These are phyloP conservation scores for Malus hybrid DNA, from an alignment of 331 rosid species.

Conservation along the genomic window DNA sequence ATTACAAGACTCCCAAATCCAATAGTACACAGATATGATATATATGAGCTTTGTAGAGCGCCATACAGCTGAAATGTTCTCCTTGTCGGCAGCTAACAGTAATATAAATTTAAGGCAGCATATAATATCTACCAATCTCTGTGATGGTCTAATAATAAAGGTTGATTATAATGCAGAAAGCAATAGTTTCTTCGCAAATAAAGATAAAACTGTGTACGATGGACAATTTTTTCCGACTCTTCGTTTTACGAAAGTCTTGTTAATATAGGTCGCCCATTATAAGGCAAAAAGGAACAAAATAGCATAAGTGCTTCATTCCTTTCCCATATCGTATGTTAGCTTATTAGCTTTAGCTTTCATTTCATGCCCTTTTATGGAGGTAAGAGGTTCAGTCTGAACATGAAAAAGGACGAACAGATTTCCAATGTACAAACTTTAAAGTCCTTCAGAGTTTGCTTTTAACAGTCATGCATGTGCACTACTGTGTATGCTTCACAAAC, in stretches of 20 bases:
- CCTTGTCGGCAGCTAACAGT: neutral
- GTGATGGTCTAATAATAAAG: neutral
- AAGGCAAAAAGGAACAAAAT: neutral
- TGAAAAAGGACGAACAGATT: neutral
- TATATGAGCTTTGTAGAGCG: neutral
- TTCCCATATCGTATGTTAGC: neutral
- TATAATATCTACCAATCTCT: neutral
- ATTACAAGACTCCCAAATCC: neutral
- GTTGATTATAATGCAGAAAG: no score
- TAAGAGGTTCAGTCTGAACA: conserved; percentile 6
- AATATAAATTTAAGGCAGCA: neutral
- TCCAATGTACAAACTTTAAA: neutral
- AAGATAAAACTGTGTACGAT: no score
- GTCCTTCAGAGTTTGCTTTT: neutral
- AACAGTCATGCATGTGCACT: neutral
- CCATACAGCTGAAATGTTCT: neutral
- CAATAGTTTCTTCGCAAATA: no score
- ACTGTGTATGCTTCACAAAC: neutral
- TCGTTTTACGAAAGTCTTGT: no score
- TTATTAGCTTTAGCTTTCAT: neutral
- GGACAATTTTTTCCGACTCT: no score
- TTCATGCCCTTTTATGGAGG: neutral
- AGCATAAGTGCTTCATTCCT: neutral
- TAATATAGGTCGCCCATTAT: no score
- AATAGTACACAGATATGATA: neutral